Percentiles rank a stretch among this genome's conserved stretches.
phyloP scores from a whole-genome alignment of 2,329 filamentous ascomycete genomes.

The Cladosporium sp. region DNA sequence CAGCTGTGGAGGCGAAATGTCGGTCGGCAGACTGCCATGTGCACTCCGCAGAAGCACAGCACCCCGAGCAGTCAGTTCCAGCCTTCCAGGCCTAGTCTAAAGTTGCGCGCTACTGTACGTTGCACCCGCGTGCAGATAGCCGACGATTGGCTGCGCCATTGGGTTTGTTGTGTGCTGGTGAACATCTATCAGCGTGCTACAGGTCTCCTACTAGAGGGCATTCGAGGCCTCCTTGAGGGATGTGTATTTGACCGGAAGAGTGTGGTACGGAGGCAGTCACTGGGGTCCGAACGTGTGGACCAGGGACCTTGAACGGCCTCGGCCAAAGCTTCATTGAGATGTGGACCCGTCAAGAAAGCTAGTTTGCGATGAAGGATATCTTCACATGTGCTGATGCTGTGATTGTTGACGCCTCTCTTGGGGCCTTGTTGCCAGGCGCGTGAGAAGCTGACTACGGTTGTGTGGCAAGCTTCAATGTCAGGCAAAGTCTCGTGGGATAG shows the following conservation, averaged over 20 bases:
- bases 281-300: too few species aligned
- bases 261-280: too few species aligned
- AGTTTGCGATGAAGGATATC: not conserved
- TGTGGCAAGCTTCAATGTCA: too few species aligned
- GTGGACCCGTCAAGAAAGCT: not conserved
- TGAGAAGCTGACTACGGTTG: too few species aligned
- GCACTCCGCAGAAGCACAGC: conserved; percentile 10
- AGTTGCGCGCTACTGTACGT: conserved; percentile 1
- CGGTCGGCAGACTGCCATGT: conserved; percentile 6
- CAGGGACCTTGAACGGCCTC: too few species aligned
- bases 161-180: not conserved
- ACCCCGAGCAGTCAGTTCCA: conserved; percentile 4
- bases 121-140: conserved; percentile 6
- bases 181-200: too few species aligned
- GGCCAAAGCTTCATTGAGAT: not conserved
- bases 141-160: not conserved
- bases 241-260: too few species aligned
- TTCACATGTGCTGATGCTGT: not conserved
- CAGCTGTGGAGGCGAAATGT: conserved; percentile 6
- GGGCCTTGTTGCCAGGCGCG: too few species aligned
- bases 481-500: too few species aligned
- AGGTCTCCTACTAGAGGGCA: too few species aligned
- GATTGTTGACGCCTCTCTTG: too few species aligned
- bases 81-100: conserved; percentile 9
- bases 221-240: too few species aligned